phyloP scores from a whole-genome alignment of 169 alveolate species.

The Eimeria acervulina region DNA sequence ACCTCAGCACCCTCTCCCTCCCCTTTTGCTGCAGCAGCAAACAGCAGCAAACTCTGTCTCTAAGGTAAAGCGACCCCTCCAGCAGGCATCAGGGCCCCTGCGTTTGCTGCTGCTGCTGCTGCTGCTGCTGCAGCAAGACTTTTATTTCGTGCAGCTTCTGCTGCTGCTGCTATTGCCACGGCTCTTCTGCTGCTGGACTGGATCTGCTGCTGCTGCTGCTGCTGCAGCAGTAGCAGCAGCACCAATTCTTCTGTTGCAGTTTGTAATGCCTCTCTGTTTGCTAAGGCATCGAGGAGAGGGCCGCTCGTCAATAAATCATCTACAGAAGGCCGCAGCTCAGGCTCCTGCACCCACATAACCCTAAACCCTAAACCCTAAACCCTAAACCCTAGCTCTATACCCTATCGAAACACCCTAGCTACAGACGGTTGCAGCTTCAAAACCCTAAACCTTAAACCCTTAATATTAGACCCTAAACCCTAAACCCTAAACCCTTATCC shows the following conservation, averaged over 20 bases:
- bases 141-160: no score
- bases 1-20: no score
- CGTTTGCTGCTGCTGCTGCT: slow-evolving; percentile 55
- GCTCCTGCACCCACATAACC: neutral
- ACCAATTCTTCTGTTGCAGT: neutral
- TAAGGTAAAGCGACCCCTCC: no score
- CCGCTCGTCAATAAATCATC: neutral
- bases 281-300: neutral
- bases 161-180: no score
- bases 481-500: slow-evolving; percentile 25
- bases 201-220: slow-evolving; percentile 27
- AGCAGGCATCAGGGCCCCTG: neutral
- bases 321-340: neutral
- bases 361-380: neutral
- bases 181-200: no score
- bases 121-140: neutral
- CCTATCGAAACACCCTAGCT: no score
- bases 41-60: no score
- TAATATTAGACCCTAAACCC: neutral
- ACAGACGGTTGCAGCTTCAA: no score
- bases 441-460: slow-evolving; percentile 22
- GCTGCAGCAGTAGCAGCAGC: slow-evolving; percentile 28
- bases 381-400: neutral
- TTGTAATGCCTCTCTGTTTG: neutral
- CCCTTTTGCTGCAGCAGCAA: no score